Percentiles rank a stretch among this genome's conserved stretches.
Conservation (phyloP, 768 basidiomycete genomes). For the Psilocybe subaeruginosa region DNA sequence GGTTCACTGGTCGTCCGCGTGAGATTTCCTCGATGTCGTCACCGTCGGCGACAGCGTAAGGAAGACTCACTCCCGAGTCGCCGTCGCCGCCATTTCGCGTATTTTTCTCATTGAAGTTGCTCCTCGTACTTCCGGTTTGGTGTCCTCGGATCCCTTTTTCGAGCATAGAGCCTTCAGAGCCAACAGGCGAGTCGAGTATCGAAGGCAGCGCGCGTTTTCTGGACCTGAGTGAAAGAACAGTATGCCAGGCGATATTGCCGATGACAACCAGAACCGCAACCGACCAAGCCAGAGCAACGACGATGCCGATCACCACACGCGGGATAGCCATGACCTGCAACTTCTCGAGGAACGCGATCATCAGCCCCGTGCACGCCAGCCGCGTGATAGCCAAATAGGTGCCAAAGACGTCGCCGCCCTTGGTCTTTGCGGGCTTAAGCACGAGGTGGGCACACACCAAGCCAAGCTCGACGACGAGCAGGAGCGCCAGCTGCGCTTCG, state of each 20-base stretch:
- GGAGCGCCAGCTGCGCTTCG: constrained; percentile 67
- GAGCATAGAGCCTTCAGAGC: constrained; percentile 37
- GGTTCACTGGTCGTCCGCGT: constrained; percentile 47
- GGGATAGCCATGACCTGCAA: constrained; percentile 74
- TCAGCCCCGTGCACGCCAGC: constrained; percentile 67
- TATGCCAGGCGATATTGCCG: constrained; percentile 63
- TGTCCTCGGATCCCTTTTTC: constrained; percentile 36
- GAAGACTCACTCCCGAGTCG: not conserved
- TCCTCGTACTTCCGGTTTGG: constrained; percentile 14
- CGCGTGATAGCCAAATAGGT: constrained; percentile 70
- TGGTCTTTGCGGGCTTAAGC: constrained; percentile 66
- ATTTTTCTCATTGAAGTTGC: constrained; percentile 8
- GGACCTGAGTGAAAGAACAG: constrained; percentile 36
- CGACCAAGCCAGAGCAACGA: constrained; percentile 73
- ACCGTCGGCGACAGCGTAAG: not conserved
- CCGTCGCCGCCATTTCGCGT: not conserved
- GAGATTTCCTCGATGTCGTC: constrained; percentile 18
- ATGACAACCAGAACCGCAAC: constrained; percentile 71
- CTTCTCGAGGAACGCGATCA: constrained; percentile 77
- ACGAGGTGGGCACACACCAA: constrained; percentile 54
- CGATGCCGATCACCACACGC: constrained; percentile 78
- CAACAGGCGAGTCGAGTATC: constrained; percentile 16
- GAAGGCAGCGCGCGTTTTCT: constrained; percentile 18
- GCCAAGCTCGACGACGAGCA: constrained; percentile 69
- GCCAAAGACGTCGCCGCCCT: constrained; percentile 71